phyloP scores from a whole-genome alignment of 768 basidiomycete species.

The Hypsizygus marmoreus region DNA sequence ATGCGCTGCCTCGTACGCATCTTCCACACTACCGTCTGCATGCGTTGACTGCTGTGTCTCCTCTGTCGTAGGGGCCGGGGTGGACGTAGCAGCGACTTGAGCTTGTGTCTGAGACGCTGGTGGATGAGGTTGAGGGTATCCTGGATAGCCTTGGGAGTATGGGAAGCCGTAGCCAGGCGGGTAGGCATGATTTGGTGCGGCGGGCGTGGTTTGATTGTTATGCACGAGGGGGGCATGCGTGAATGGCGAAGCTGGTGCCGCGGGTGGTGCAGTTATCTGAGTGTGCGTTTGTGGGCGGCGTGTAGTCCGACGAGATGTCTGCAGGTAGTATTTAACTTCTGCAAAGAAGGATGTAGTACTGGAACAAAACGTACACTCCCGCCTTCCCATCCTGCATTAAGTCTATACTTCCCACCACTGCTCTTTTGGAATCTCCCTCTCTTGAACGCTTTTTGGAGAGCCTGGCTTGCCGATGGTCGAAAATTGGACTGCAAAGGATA shows the following conservation, averaged over 20 bases:
- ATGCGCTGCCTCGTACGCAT: slow-evolving; percentile 78
- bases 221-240: slow-evolving; percentile 56
- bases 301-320: slow-evolving; percentile 80
- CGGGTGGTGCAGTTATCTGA: slow-evolving; percentile 27
- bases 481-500: slow-evolving; percentile 91
- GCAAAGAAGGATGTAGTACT: not conserved
- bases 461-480: slow-evolving; percentile 86
- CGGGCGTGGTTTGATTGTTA: slow-evolving; percentile 32
- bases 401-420: slow-evolving; percentile 68
- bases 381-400: slow-evolving; percentile 81
- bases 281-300: slow-evolving; percentile 72
- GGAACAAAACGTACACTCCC: slow-evolving; percentile 59
- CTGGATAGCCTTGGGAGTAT: slow-evolving; percentile 17
- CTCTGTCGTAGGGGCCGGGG: slow-evolving; percentile 11
- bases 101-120: slow-evolving; percentile 29
- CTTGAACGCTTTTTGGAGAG: slow-evolving; percentile 83
- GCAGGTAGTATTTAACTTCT: not conserved
- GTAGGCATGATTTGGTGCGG: slow-evolving; percentile 9
- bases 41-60: too few species aligned
- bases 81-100: slow-evolving; percentile 11
- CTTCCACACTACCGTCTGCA: slow-evolving; percentile 45
- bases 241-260: slow-evolving; percentile 52
- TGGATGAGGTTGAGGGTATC: slow-evolving; percentile 26
- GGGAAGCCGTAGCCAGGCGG: slow-evolving; percentile 11
- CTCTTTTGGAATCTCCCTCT: slow-evolving; percentile 80